Conservation (phyloP, 2,329 filamentous ascomycete genomes). For the Nothopassalora personata region DNA sequence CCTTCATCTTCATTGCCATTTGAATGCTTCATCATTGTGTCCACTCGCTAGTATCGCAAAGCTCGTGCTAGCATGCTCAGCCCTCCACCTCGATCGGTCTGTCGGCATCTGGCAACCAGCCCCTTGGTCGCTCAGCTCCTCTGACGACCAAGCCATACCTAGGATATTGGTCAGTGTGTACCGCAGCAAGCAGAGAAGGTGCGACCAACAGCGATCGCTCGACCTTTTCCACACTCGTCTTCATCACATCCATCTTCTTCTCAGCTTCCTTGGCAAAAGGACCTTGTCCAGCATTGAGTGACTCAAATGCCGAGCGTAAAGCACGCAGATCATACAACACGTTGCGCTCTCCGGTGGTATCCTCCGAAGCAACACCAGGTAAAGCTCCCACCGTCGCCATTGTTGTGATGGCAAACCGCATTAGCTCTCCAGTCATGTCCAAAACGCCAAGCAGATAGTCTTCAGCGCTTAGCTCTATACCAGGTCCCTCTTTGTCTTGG, state of each 20-base stretch:
- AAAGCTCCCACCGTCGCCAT: constrained; percentile 67
- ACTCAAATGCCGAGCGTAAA: constrained; percentile 71
- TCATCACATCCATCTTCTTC: constrained; percentile 82
- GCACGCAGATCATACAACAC: constrained; percentile 77
- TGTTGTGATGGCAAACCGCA: constrained; percentile 88
- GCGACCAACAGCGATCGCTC: constrained; percentile 52
- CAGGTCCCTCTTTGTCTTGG: constrained; percentile 37
- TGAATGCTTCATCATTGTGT: too few relatives aligned
- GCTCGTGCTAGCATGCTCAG: constrained; percentile 3
- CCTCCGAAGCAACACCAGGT: constrained; percentile 36
- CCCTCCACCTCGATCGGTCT: constrained; percentile 40
- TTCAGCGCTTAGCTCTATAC: constrained; percentile 64
- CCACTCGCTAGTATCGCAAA: neutral
- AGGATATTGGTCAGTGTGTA: neutral
- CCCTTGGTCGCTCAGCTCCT: constrained; percentile 80
- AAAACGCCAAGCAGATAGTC: constrained; percentile 91
- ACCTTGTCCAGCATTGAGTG: constrained; percentile 54
- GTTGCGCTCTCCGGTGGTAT: constrained; percentile 38
- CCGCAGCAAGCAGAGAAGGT: neutral
- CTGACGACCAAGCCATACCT: constrained; percentile 77
- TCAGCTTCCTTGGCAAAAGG: constrained; percentile 59
- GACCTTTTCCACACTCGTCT: constrained; percentile 85
- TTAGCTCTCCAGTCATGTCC: constrained; percentile 91
- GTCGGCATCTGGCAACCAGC: constrained; percentile 75
- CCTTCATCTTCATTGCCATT: too few relatives aligned